A percentile compares a stretch with the other conserved stretches of the same genome.
These are phyloP conservation scores for Dactylellina drechsleri DNA, from an alignment of 2,329 filamentous ascomycete species.

Conservation along the genomic window DNA sequence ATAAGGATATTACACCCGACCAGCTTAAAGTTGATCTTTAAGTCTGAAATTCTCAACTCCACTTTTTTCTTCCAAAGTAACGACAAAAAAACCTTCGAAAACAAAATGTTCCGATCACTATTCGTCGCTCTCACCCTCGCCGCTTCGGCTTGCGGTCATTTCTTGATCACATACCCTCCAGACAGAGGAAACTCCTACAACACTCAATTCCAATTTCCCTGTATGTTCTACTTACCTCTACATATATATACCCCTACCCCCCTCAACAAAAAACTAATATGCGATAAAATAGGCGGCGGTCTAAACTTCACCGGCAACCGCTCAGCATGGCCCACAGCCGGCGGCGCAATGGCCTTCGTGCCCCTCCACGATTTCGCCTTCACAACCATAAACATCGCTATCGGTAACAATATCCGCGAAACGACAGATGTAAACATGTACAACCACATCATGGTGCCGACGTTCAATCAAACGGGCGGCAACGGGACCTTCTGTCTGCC, in stretches of 20 bases:
- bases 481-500: constrained; percentile 65
- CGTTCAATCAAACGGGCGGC: constrained; percentile 65
- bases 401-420: constrained; percentile 59
- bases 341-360: constrained; percentile 63
- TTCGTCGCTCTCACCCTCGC: constrained; percentile 30
- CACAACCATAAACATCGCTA: constrained; percentile 65
- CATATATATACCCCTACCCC: background rate
- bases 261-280: background rate
- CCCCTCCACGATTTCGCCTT: constrained; percentile 63
- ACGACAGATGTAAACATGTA: constrained; percentile 62
- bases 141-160: constrained; percentile 66
- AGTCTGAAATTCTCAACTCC: background rate
- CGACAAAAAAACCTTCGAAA: background rate
- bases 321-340: constrained; percentile 64
- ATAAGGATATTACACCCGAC: constrained; percentile 12
- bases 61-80: constrained; percentile 10
- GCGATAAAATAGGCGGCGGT: constrained; percentile 35
- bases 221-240: constrained; percentile 56
- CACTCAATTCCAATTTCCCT: constrained; percentile 60
- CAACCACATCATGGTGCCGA: constrained; percentile 63
- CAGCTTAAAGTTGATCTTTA: constrained; percentile 50
- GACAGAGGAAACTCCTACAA: constrained; percentile 66
- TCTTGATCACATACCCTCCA: constrained; percentile 67
- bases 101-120: constrained; percentile 40
- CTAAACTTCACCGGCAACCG: constrained; percentile 61